Percentiles rank a stretch among this genome's conserved stretches.
Evolutionary conservation across 2,329 filamentous ascomycete species (phyloP).

Genomic region (Colletotrichum tropicicola): DNA sequence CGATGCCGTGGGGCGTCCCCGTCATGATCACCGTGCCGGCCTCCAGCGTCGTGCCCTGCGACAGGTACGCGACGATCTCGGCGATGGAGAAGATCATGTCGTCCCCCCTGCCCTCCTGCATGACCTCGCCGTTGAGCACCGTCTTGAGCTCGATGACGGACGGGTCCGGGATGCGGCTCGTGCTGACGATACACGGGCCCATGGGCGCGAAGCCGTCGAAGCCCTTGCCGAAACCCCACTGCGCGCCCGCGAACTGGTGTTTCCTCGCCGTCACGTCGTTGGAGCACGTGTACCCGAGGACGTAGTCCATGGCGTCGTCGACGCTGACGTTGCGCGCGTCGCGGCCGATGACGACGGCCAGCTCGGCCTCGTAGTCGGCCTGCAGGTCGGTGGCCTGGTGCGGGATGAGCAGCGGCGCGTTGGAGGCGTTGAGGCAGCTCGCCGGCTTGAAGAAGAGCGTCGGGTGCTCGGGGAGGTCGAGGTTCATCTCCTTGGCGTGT

Average conservation of each 20-base stretch:
- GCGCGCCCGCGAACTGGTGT: slow-evolving; percentile 56
- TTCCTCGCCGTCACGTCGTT: slow-evolving; percentile 65
- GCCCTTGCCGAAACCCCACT: slow-evolving; percentile 61
- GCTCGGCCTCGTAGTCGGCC: slow-evolving; percentile 59
- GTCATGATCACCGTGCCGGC: slow-evolving; percentile 39
- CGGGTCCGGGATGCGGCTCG: slow-evolving; percentile 11
- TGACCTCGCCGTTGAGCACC: slow-evolving; percentile 33
- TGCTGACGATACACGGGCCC: slow-evolving; percentile 38
- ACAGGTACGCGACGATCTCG: slow-evolving; percentile 35
- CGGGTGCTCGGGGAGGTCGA: slow-evolving; percentile 32
- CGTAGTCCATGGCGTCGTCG: slow-evolving; percentile 55
- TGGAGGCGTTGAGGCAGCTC: slow-evolving; percentile 50
- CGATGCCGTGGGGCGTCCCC: slow-evolving; percentile 36
- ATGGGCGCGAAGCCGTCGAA: slow-evolving; percentile 59
- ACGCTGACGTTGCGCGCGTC: slow-evolving; percentile 57
- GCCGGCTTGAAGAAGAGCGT: slow-evolving; percentile 53
- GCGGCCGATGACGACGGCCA: slow-evolving; percentile 57
- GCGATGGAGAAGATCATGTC: slow-evolving; percentile 42
- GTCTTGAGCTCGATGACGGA: slow-evolving; percentile 31
- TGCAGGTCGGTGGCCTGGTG: slow-evolving; percentile 51
- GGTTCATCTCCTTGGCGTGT: slow-evolving; percentile 42
- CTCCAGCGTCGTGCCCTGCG: slow-evolving; percentile 36
- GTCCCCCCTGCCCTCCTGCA: slow-evolving; percentile 33
- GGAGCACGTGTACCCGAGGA: slow-evolving; percentile 64
- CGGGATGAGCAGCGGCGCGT: slow-evolving; percentile 51